Evolutionary conservation across 768 basidiomycete genomes (phyloP).

Genomic region (Termitomyces sp.): DNA sequence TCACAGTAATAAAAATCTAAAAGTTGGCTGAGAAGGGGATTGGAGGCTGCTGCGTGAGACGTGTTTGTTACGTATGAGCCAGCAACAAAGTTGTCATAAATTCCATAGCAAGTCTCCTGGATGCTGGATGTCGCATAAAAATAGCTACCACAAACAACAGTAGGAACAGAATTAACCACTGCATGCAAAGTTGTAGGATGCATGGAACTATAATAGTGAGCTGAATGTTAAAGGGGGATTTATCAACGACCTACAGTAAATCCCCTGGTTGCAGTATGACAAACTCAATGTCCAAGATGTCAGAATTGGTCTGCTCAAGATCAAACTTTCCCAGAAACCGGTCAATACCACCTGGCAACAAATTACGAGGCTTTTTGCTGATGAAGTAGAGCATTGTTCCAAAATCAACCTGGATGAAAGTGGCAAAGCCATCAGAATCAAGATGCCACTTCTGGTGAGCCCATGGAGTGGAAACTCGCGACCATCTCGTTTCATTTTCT

Average conservation of each 20-base stretch:
- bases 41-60: not conserved
- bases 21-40: not conserved
- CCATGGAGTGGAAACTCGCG: not conserved
- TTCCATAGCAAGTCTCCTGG: not conserved
- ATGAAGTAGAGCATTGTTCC: not conserved
- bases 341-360: not conserved
- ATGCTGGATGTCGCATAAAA: not conserved
- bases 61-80: not conserved
- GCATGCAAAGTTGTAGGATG: not conserved
- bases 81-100: not conserved
- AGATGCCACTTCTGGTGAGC: not conserved
- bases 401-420: not conserved
- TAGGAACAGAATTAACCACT: not conserved
- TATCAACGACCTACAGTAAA: not conserved
- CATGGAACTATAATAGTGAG: not conserved
- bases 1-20: not conserved
- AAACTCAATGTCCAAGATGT: not conserved
- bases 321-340: not conserved
- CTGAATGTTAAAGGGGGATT: not conserved
- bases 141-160: not conserved
- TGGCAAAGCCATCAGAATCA: not conserved
- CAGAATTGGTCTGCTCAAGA: not conserved
- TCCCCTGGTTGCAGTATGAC: not conserved
- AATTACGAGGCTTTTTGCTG: not conserved
- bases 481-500: not conserved